These are phyloP conservation scores for Leptodontidium sp. DNA, from an alignment of 2,329 filamentous ascomycete species.

Conservation along the genomic window DNA sequence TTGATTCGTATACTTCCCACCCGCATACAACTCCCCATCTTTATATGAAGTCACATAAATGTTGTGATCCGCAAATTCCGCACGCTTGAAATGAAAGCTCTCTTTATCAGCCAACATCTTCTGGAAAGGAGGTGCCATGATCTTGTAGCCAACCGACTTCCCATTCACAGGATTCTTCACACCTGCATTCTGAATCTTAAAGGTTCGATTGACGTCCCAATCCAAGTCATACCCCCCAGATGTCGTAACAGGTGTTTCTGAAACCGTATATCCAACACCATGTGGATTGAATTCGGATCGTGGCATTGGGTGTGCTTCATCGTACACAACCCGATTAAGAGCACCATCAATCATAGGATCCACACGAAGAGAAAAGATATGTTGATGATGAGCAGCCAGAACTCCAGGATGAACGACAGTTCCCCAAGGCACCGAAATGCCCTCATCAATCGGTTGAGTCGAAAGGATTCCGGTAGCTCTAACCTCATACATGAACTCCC, in stretches of 20 bases:
- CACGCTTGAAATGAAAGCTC: conserved; percentile 57
- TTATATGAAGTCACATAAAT: conserved; percentile 63
- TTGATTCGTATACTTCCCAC: conserved; percentile 64
- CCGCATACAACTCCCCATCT: conserved; percentile 61
- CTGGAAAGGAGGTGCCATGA: conserved; percentile 63
- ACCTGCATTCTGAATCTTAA: conserved; percentile 64
- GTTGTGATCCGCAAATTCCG: conserved; percentile 62
- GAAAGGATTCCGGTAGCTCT: conserved; percentile 74
- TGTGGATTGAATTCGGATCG: conserved; percentile 61
- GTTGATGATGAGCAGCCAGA: conserved; percentile 76
- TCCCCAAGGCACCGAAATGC: conserved; percentile 69
- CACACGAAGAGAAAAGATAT: conserved; percentile 75
- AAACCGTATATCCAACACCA: conserved; percentile 58
- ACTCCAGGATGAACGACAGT: conserved; percentile 75
- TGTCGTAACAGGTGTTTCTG: conserved; percentile 55
- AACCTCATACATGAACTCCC: conserved; percentile 71
- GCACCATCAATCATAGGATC: conserved; percentile 69
- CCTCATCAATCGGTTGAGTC: conserved; percentile 72
- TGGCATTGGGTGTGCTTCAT: conserved; percentile 68
- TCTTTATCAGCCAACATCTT: conserved; percentile 60
- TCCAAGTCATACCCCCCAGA: conserved; percentile 58
- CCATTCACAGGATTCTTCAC: conserved; percentile 62
- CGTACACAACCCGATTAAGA: conserved; percentile 62
- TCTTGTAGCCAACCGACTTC: conserved; percentile 63
- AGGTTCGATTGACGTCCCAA: conserved; percentile 57